phyloP scores from a whole-genome alignment of 768 basidiomycete species.

The Rubroboletus pulcherrimus region DNA sequence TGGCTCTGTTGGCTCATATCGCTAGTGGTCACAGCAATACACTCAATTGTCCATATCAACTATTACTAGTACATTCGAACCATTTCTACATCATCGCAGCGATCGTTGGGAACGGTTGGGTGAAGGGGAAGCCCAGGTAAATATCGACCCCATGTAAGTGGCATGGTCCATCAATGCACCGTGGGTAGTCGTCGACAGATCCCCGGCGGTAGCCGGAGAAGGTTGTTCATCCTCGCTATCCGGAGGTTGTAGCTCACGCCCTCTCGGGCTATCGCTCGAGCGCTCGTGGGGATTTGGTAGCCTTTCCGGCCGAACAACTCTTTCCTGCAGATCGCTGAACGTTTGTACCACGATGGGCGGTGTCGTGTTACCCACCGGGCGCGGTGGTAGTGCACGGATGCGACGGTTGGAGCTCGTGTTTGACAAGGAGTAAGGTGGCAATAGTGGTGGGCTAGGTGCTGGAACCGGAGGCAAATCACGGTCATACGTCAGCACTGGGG shows the following conservation, averaged over 20 bases:
- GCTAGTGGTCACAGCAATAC: not conserved
- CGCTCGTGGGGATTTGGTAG: constrained; percentile 6
- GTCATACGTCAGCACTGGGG: constrained; percentile 17
- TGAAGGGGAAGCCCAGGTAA: constrained; percentile 9
- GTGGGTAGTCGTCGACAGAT: constrained; percentile 28
- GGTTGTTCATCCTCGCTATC: constrained; percentile 17
- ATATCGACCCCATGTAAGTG: constrained; percentile 19
- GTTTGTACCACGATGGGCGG: not conserved
- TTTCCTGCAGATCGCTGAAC: not conserved
- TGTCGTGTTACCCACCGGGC: constrained; percentile 9
- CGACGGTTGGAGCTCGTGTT: constrained; percentile 15
- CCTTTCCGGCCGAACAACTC: not conserved
- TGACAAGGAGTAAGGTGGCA: constrained; percentile 6
- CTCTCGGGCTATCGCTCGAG: not conserved
- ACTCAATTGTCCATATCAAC: not conserved
- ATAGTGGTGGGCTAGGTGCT: not conserved
- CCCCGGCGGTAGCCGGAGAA: constrained; percentile 14
- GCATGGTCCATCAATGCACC: constrained; percentile 31
- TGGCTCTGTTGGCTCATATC: constrained; percentile 25
- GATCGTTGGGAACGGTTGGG: constrained; percentile 2
- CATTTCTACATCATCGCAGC: constrained; percentile 7
- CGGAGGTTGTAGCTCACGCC: not conserved
- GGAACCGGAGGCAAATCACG: constrained; percentile 11
- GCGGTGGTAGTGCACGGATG: constrained; percentile 31
- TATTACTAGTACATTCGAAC: not conserved